Base-by-base conservation (phyloP, 768 basidiomycete genomes). In the Termitomyces titanicus region DNA sequence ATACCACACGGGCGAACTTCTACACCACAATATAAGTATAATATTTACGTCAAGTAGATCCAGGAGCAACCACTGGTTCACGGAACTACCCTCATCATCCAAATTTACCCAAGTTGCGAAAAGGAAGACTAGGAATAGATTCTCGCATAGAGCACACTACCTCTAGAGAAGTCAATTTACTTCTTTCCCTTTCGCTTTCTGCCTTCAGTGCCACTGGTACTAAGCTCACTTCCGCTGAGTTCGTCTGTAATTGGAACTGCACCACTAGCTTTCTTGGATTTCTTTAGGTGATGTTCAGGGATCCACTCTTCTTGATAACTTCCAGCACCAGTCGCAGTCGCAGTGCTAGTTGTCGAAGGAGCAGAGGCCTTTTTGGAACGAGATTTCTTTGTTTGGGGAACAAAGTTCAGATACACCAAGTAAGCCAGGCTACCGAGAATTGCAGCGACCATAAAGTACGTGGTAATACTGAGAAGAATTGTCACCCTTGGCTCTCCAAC, bases 221-320 rank as follows among this genome's bases (percentile, higher is more conserved):
- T n/a, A n/a, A 77, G 72, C 68, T 91, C 89, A 3, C 73, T 81
- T 18, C 80, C 83, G 54, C 88, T 89, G 29, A 80, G 63, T 53
- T 88, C 88, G 44, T 86, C 88, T 20, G 81, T 89, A 60, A 73
- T 81, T 20, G 74, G 56, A 38, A 67, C 73, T 25, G 74, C 78
- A 37, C 70, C 70, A 65, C 78, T 40, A 25, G 33, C 77, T 59
- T 79, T 77, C 61, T 79, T 89, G 31, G 71, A 54, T 69, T 89
- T 88, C 75, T 82, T 88, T 57, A 92, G 74, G 63, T 93, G 92
- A 64, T 92, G 89, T 61, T 88, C 88, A n/a, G 92, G 92, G 61
- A 94, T 94, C 92, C 92, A 94, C 64, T 94, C 92, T 65, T 93
- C 89, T 64, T 89, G 83, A 61, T 93, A 92, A 42, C 83, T 85